Percentiles rank a stretch among this genome's conserved stretches.
Conservation (phyloP, 768 basidiomycete genomes). For the Jaapia argillacea region DNA sequence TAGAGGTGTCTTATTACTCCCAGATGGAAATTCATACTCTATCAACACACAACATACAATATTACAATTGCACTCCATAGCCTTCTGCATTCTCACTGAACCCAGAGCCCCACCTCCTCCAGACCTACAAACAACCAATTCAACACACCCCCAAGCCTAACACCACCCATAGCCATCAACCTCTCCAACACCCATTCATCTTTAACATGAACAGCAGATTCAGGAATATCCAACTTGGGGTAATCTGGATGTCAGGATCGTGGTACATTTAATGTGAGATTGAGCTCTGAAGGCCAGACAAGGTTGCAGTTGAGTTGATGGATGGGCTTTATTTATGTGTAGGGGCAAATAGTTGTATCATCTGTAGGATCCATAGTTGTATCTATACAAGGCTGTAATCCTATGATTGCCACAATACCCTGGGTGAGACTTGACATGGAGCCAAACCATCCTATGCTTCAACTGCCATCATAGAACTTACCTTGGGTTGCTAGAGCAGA, state of each 20-base stretch:
- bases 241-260: slow-evolving; percentile 15
- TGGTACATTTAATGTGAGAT: slow-evolving; percentile 25
- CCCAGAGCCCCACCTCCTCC: slow-evolving; percentile 6
- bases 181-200: slow-evolving; percentile 68
- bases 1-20: not conserved
- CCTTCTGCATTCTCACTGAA: not conserved
- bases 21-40: not conserved
- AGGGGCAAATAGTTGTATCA: slow-evolving; percentile 60
- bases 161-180: slow-evolving; percentile 72
- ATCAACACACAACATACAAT: too few species aligned
- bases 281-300: slow-evolving; percentile 69
- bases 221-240: slow-evolving; percentile 67
- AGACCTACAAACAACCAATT: slow-evolving; percentile 59
- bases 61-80: not conserved
- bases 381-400: not conserved
- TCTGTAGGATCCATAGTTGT: slow-evolving; percentile 24
- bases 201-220: slow-evolving; percentile 64
- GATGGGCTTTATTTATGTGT: slow-evolving; percentile 64
- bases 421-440: not conserved
- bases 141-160: slow-evolving; percentile 74
- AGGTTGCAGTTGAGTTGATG: slow-evolving; percentile 76
- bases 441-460: not conserved
- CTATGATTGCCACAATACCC: not conserved
- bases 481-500: slow-evolving; percentile 4
- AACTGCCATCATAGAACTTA: not conserved